These are phyloP conservation scores for Periconia sp. DNA, from an alignment of 2,329 filamentous ascomycete species.

Conservation along the genomic window DNA sequence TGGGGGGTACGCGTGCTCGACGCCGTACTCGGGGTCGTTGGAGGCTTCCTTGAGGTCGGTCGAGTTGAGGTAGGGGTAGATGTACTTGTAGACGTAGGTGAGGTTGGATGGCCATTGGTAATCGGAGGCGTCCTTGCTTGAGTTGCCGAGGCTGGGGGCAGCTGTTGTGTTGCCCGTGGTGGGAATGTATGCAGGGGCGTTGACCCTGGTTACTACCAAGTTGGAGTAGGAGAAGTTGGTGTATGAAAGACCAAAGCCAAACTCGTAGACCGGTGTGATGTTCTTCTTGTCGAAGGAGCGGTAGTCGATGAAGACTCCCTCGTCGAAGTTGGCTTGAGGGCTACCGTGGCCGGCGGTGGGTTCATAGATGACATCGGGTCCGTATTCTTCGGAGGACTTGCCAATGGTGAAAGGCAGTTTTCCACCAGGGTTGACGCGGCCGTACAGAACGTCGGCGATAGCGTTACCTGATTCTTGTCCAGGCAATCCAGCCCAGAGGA, in stretches of 20 bases:
- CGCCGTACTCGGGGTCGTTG: slow-evolving; percentile 61
- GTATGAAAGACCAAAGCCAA: slow-evolving; percentile 79
- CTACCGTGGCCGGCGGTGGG: slow-evolving; percentile 68
- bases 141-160: slow-evolving; percentile 66
- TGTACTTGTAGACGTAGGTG: slow-evolving; percentile 57
- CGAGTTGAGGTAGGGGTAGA: slow-evolving; percentile 73
- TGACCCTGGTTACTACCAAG: slow-evolving; percentile 57
- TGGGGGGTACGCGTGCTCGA: slow-evolving; percentile 60
- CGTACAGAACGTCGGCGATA: slow-evolving; percentile 81
- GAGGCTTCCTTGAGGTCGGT: slow-evolving; percentile 61
- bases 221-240: slow-evolving; percentile 77
- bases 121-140: slow-evolving; percentile 62
- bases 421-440: slow-evolving; percentile 73
- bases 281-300: slow-evolving; percentile 69
- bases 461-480: slow-evolving; percentile 83
- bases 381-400: slow-evolving; percentile 66
- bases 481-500: slow-evolving; percentile 77
- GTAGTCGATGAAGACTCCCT: slow-evolving; percentile 83
- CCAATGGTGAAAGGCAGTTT: slow-evolving; percentile 83
- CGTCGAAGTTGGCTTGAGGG: slow-evolving; percentile 73
- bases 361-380: slow-evolving; percentile 65
- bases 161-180: slow-evolving; percentile 63
- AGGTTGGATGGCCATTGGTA: slow-evolving; percentile 69
- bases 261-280: slow-evolving; percentile 74
- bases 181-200: slow-evolving; percentile 58